Evolutionary conservation across 1,284 basidiomycete genomes (phyloP).

Genomic region (Puccinia novopanici): DNA sequence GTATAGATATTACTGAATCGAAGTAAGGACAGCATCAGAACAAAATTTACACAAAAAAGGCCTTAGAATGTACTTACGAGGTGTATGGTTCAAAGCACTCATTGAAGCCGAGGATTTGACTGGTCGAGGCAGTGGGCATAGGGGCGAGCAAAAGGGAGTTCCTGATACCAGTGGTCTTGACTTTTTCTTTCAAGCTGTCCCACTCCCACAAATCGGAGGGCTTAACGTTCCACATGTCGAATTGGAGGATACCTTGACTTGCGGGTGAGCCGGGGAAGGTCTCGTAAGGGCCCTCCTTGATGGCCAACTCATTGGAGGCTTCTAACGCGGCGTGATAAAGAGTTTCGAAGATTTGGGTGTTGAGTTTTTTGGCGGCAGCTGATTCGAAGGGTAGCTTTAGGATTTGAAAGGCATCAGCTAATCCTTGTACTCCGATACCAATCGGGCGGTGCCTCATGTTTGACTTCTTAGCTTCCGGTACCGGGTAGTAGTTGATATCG

Average conservation of each 20-base stretch:
- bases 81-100: constrained; percentile 98
- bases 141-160: constrained; percentile 95
- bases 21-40: constrained; percentile 24
- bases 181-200: constrained; percentile 81
- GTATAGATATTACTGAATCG: constrained; percentile 88
- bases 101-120: constrained; percentile 97
- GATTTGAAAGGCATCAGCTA: constrained; percentile 98
- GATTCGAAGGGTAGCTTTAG: constrained; percentile 95
- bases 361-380: constrained; percentile 79
- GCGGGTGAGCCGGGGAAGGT: constrained; percentile 91
- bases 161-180: constrained; percentile 80
- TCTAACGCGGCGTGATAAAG: constrained; percentile 97
- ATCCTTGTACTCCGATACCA: constrained; percentile 95
- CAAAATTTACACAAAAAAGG: constrained; percentile 50
- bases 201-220: constrained; percentile 97
- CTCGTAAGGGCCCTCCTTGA: constrained; percentile 79
- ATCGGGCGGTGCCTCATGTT: constrained; percentile 99
- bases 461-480: constrained; percentile 83
- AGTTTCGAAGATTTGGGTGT: constrained; percentile 97
- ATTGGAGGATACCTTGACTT: constrained; percentile 84
- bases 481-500: constrained; percentile 88
- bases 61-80: constrained; percentile 63
- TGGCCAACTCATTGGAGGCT: constrained; percentile 85
- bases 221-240: constrained; percentile 90
- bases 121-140: constrained; percentile 98